Conservation (phyloP, 2,329 filamentous ascomycete genomes). For the Aspergillus awamori region DNA sequence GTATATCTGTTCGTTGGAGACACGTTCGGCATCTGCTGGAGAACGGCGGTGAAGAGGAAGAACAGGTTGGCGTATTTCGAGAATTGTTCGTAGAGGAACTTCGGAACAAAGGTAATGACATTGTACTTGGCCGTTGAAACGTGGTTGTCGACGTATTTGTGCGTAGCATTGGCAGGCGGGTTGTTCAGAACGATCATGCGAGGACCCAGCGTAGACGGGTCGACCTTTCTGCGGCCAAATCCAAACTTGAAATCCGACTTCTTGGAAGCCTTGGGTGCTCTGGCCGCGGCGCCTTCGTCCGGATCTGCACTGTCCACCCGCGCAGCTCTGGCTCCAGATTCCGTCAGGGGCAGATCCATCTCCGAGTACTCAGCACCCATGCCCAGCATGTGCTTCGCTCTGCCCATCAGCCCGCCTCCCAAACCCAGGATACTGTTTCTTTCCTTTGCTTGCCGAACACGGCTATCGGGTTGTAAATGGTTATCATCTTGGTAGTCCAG, state of each 20-base stretch:
- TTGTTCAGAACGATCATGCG: constrained; percentile 96
- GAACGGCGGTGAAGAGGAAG: constrained; percentile 93
- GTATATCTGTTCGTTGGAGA: constrained; percentile 95
- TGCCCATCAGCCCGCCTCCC: constrained; percentile 83
- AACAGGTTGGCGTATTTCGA: constrained; percentile 99
- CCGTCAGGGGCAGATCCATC: constrained; percentile 95
- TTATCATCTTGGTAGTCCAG: constrained; percentile 61
- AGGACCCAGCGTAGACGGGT: constrained; percentile 88
- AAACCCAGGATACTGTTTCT: constrained; percentile 87
- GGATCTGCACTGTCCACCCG: constrained; percentile 48
- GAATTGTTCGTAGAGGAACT: constrained; percentile 97
- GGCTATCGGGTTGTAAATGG: constrained; percentile 52
- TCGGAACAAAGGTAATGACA: constrained; percentile 85
- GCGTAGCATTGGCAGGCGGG: constrained; percentile 81
- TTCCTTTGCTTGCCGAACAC: constrained; percentile 64
- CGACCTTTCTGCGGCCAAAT: constrained; percentile 79
- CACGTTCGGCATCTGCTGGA: constrained; percentile 94
- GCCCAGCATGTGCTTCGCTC: constrained; percentile 85
- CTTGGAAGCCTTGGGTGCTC: constrained; percentile 62
- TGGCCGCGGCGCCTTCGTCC: constrained; percentile 46
- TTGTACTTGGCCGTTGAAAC: constrained; percentile 99
- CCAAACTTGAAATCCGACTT: constrained; percentile 87
- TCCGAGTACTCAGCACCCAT: constrained; percentile 89
- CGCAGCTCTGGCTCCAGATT: constrained; percentile 61
- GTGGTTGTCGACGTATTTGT: constrained; percentile 95